Evolutionary conservation across 1,284 basidiomycete genomes (phyloP), one percentile per base, ranked within the genome.

Genomic region (Flammula alnicola): DNA sequence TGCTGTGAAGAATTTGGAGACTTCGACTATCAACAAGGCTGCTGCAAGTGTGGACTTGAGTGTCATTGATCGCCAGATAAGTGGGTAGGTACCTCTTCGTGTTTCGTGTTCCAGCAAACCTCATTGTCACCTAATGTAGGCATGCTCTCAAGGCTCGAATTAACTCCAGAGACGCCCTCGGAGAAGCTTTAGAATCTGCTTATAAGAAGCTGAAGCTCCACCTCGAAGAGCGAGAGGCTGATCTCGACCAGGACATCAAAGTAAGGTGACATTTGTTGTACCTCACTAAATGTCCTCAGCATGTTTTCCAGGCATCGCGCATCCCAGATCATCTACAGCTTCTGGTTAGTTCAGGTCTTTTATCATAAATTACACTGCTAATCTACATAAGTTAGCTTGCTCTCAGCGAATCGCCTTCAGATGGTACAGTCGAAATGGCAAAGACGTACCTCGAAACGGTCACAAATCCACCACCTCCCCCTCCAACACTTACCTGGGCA

Each of bases 321-420:
- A 68, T 90, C 22, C 84, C 86, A 2, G 80, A 82, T 58, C 86
- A 90, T 66, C 62, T 91, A 3, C 84, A 87, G 48, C 73, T 91
- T 38, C 72, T 91, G 45, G 88, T 89, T 65, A 53, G 78, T n/a
- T 14, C n/a, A 3, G n/a, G 38, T 41, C 5, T 6, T 22, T 35
- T 40, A 27, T 39, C 16, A 16, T 19, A n/a, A 22, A 39, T 30
- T 17, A 27, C 47, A 25, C n/a, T 32, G 16, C 39, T 16, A 27
- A 1, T 12, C 7, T 11, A 16, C n/a, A n/a, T n/a, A n/a, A n/a
- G n/a, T 9, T 53, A 89, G 86, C 69, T 84, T 16, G 65, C 74
- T 12, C 71, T 91, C 31, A 83, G 86, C 2, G 64, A 67, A 23
- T 70, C 81, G 8, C 80, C 86, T 1, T 66, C 72, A 19, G 53